Evolutionary conservation across 192 early-diverging fungal species (phyloP), one percentile per base, ranked within the genome.

Genomic region (Mortierella antarctica): DNA sequence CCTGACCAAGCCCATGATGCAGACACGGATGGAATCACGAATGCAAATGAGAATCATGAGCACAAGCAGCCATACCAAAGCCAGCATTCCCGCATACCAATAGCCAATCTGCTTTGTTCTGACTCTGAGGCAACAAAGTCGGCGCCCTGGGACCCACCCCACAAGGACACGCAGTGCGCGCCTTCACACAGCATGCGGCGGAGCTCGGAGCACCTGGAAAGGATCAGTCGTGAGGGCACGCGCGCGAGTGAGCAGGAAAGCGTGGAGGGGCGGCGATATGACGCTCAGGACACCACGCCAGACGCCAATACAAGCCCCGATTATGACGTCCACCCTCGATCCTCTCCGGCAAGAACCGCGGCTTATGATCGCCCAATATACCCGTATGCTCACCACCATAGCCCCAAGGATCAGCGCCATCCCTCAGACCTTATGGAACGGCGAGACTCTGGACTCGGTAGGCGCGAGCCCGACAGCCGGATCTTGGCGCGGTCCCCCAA

Each of bases 101-200:
- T 78, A 15, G 39, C 75, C 6, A 60, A 64, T 57, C 57, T 78
- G 15, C 75, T 78, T n/a, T 78, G 75, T 20, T 56, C 75, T 42
- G 49, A 66, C 12, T 60, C 58, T 2, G 54, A 68, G n/a, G 48
- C 60, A 4, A 4, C 48, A 20, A 48, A 63, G 45, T 46, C 73
- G 9, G 57, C 63, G 39, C 51, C 73, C 17, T 67, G 58, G 64
- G 65, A 59, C 47, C 66, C 63, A 2, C 71, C 54, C 2, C 46
- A 23, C 3, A 74, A 63, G 14, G 57, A 65, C 31, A 12, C 11
- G 13, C 13, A 51, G 17, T 51, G 1, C 1, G 50, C 11, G 17
- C 50, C 11, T n/a, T 15, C 11, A 12, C 50, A 51, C 50, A 51
- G 17, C 17, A 51, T 15, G 11, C 11, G 50, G 50, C 50, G 50